A percentile compares a stretch with the other conserved stretches of the same genome.
These are phyloP conservation scores for Aspergillus brasiliensis DNA, from an alignment of 2,329 filamentous ascomycete genomes.

Conservation along the genomic window DNA sequence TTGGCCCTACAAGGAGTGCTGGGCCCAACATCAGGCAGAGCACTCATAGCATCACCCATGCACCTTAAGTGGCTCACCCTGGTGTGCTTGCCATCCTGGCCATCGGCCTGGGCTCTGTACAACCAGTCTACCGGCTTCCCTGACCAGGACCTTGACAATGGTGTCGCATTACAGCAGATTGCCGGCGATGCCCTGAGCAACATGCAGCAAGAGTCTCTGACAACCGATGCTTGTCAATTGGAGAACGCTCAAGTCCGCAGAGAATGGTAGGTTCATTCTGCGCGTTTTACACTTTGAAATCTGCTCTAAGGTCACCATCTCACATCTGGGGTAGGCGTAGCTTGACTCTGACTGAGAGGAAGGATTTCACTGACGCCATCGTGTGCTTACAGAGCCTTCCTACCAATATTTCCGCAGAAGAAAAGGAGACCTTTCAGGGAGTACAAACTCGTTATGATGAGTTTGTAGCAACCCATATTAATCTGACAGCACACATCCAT, in stretches of 20 bases:
- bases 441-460: background rate
- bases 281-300: background rate
- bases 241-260: background rate
- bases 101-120: background rate
- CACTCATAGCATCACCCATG: background rate
- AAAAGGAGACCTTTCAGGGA: background rate
- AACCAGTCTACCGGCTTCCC: background rate
- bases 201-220: background rate
- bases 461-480: slow-evolving; percentile 2
- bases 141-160: background rate
- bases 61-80: background rate
- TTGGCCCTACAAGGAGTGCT: background rate
- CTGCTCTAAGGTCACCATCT: background rate
- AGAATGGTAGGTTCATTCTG: background rate
- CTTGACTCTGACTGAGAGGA: background rate
- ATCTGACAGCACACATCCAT: background rate
- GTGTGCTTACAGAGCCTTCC: background rate
- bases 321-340: background rate
- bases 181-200: background rate
- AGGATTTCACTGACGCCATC: background rate
- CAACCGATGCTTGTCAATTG: background rate
- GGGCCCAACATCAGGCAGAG: background rate
- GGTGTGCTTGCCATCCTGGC: background rate
- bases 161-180: background rate
- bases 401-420: background rate